Conservation (phyloP, 106 monocot genomes). For the Amphibolis antarctica region DNA sequence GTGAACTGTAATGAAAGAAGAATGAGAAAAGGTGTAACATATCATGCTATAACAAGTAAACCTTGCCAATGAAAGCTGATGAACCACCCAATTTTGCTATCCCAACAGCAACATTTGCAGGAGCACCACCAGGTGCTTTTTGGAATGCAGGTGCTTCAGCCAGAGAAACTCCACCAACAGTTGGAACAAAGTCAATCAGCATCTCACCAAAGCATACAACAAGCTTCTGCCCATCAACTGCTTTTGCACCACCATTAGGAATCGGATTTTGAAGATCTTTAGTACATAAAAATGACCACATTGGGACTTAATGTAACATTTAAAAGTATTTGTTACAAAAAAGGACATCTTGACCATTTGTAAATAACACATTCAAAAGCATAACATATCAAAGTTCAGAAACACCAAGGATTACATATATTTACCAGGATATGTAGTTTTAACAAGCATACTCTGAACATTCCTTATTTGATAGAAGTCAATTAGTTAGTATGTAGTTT, state of each 20-base stretch:
- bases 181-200: conserved; percentile 82
- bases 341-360: no score
- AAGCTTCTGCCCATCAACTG: conserved; percentile 4
- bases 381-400: no score
- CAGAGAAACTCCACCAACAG: conserved; percentile 62
- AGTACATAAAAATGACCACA: neutral
- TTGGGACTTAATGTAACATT: no score
- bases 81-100: conserved; percentile 60
- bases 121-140: conserved; percentile 73
- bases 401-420: no score
- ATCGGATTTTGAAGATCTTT: neutral
- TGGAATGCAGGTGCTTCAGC: conserved; percentile 63
- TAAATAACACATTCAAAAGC: no score
- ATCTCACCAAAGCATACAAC: conserved; percentile 78
- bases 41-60: conserved; percentile 1
- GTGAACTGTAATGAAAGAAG: neutral
- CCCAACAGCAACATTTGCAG: conserved; percentile 79
- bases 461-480: no score
- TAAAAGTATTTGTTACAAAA: no score
- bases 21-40: neutral
- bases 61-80: conserved; percentile 75
- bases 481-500: no score
- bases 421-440: no score
- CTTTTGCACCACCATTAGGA: neutral
- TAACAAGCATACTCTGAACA: no score